Evolutionary conservation across 331 rosid species (phyloP), one percentile per base, ranked within the genome.

Genomic region (Prunus yedoensis): DNA sequence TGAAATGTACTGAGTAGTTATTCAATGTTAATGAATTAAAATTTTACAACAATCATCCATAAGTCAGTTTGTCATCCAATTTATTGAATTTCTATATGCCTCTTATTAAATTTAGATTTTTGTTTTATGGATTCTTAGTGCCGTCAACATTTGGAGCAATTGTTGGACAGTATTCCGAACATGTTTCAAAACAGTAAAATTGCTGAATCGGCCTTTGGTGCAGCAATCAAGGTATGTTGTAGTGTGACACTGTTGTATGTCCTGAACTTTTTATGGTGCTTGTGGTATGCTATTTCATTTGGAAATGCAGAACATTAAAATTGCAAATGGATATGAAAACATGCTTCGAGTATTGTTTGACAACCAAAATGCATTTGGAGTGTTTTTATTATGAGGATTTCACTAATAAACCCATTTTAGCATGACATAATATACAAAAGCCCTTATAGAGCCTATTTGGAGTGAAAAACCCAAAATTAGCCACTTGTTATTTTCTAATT

Each of bases 121-220:
- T 65, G 69, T 73, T 54, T 84, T 73, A 28, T 57, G 41, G 77
- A 60, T 70, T 59, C 38, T 70, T 78, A 92, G 99, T 92, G 99
- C 89, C 97, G 89, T 46, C 88, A 92, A 89, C 97, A 94, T 85
- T 84, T 94, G 73, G 96, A 92, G 78, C 81, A 87, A 80, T 92
- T 95, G 83, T 84, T 95, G 53, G 97, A 92, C 72, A 89, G 87
- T 88, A 95, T 95, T 77, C 97, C 99, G n/a, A 84, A 83, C 70
- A 92, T 92, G 97, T 95, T 95, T 80, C 94, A 89, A 78, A 88
- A 54, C 43, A 92, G 92, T 78, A 90, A 87, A 89, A 89, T 89
- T 84, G 87, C 97, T 45, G 99, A 95, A 57, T 95, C 99, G 18
- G 97, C 99, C 77, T 90, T 92, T 85, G 97, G 99, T 77, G 97